A percentile compares a stretch with the other conserved stretches of the same genome.
Conservation (phyloP, 345 rosid species). For the Eucalyptus cloeziana region DNA sequence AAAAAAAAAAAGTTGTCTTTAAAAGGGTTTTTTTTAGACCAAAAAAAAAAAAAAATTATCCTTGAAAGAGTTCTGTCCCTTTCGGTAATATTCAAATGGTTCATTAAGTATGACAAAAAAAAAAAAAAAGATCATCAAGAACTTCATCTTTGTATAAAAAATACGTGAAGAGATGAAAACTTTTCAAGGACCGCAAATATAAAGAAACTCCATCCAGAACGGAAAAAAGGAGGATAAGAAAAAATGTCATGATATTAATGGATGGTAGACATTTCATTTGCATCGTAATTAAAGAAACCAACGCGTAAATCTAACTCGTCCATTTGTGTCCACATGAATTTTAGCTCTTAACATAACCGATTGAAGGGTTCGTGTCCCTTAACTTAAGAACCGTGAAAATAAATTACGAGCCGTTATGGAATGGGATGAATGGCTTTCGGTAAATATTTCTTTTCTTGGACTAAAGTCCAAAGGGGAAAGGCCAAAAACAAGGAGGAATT, state of each 20-base stretch:
- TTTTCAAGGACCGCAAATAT: background rate
- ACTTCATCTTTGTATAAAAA: background rate
- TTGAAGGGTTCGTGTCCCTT: background rate
- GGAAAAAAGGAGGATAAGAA: background rate
- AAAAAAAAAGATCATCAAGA: background rate
- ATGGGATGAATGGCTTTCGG: background rate
- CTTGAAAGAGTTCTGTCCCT: background rate
- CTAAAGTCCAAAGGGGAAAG: background rate
- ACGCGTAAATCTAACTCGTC: background rate
- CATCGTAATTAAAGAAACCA: background rate
- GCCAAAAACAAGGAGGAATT: background rate
- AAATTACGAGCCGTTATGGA: background rate
- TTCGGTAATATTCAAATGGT: accelerated
- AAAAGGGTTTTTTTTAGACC: background rate
- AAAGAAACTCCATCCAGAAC: background rate
- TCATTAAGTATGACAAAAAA: background rate
- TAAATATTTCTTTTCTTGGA: background rate
- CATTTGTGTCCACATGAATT: background rate
- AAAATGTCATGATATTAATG: background rate
- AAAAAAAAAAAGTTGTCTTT: background rate
- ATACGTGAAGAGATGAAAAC: background rate
- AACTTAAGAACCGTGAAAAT: no score
- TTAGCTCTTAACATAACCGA: background rate
- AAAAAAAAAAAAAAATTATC: background rate
- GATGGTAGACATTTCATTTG: background rate